These are phyloP conservation scores for Crithidia bombi DNA, from an alignment of 208 protist species.

Conservation along the genomic window DNA sequence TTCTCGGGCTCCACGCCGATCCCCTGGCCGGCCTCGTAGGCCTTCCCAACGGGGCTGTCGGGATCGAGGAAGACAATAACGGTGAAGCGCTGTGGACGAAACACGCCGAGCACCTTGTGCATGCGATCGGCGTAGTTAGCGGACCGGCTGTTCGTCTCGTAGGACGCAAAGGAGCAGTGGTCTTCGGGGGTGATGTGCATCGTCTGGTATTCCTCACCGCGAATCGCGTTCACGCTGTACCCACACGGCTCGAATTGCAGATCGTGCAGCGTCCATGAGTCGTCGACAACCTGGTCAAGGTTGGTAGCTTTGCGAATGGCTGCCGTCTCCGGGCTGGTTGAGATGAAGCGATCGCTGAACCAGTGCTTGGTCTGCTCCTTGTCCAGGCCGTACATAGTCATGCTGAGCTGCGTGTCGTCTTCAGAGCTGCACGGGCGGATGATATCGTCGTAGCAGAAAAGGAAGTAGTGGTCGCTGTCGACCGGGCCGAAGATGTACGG, in stretches of 20 bases:
- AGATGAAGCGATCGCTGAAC: conserved; percentile 80
- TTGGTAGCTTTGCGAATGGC: conserved; percentile 69
- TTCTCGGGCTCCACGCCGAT: conserved; percentile 87
- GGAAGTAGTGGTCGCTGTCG: conserved; percentile 93
- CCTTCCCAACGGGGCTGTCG: conserved; percentile 72
- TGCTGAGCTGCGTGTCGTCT: conserved; percentile 83
- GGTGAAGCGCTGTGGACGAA: conserved; percentile 83
- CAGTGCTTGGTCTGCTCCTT: conserved; percentile 79
- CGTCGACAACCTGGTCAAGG: conserved; percentile 76
- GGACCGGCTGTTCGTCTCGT: conserved; percentile 92
- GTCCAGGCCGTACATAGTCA: conserved; percentile 94
- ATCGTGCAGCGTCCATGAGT: conserved; percentile 84
- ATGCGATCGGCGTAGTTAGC: conserved; percentile 71
- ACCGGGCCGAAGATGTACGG: conserved; percentile 92
- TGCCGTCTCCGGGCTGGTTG: conserved; percentile 66
- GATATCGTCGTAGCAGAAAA: conserved; percentile 92
- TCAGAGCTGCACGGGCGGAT: conserved; percentile 64
- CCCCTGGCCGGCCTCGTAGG: conserved; percentile 51
- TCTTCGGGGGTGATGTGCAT: conserved; percentile 96
- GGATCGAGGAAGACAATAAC: conserved; percentile 88
- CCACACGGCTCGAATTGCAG: conserved; percentile 95
- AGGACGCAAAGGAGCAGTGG: conserved; percentile 93
- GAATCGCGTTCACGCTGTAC: conserved; percentile 94
- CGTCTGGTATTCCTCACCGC: conserved; percentile 89
- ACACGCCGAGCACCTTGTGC: conserved; percentile 70